These are phyloP conservation scores for Calonectria pseudoreteaudii DNA, from an alignment of 2,329 filamentous ascomycete species.

Conservation along the genomic window DNA sequence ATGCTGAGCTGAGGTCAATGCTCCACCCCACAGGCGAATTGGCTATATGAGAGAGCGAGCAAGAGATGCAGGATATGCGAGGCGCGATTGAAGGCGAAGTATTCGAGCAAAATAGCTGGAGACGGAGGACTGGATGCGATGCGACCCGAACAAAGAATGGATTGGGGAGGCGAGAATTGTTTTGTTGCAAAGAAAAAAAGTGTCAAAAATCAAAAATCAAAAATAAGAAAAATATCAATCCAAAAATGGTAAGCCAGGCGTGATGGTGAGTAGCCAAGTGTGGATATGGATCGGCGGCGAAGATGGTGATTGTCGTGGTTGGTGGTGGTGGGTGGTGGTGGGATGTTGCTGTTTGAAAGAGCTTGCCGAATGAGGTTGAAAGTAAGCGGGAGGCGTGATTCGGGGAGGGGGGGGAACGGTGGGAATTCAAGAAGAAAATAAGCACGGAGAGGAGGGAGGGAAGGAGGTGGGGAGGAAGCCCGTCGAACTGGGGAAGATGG, in stretches of 20 bases:
- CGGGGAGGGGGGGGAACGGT: neutral
- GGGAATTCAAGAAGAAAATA: conserved; percentile 20
- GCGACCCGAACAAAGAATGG: neutral
- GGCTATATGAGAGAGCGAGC: conserved; percentile 16
- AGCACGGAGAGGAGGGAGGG: conserved; percentile 1
- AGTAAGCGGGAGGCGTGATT: neutral
- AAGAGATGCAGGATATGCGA: conserved; percentile 16
- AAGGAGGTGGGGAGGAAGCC: neutral
- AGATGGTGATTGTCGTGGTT: conserved; percentile 7
- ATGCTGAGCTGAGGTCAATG: conserved; percentile 33
- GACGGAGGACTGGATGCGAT: neutral
- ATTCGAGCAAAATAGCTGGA: neutral
- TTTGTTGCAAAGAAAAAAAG: neutral
- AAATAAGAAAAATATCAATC: neutral
- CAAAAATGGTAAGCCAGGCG: neutral
- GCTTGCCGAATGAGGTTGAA: conserved; percentile 4
- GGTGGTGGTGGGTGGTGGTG: neutral
- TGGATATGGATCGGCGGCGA: conserved; percentile 20
- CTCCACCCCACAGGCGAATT: conserved; percentile 27
- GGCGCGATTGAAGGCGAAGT: neutral
- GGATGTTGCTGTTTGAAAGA: neutral
- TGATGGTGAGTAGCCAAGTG: conserved; percentile 7
- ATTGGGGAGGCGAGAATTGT: neutral
- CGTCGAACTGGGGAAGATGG: neutral
- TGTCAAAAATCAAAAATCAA: neutral